These are phyloP conservation scores for Ophiostoma sp. DNA, from an alignment of 2,329 filamentous ascomycete species.

Conservation along the genomic window DNA sequence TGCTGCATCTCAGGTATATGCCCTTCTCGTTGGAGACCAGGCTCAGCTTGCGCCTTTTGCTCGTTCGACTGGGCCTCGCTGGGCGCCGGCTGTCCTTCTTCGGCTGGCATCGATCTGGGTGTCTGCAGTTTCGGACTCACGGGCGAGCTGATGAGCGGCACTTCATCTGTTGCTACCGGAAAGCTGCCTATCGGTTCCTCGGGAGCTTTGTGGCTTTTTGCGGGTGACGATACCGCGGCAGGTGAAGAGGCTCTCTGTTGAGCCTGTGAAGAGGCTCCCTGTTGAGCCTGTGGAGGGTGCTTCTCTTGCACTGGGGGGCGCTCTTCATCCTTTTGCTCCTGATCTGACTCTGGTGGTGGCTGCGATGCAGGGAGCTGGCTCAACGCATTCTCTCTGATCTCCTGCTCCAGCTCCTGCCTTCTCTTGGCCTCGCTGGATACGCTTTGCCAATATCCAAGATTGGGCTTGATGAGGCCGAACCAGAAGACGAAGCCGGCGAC, in stretches of 20 bases:
- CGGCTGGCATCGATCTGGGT: too few relatives aligned
- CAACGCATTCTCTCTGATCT: background rate
- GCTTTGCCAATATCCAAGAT: background rate
- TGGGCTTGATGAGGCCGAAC: conserved; percentile 28
- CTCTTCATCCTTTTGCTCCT: background rate
- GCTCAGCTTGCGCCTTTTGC: background rate
- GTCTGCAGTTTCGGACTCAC: background rate
- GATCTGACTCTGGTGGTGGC: background rate
- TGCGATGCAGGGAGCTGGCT: background rate
- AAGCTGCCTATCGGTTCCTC: background rate
- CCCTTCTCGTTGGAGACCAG: background rate
- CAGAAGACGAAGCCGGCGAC: conserved; percentile 35
- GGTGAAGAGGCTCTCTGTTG: background rate
- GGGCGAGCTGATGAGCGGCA: background rate
- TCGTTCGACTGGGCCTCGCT: background rate
- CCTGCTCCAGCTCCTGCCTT: background rate
- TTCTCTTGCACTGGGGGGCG: background rate
- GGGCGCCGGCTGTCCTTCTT: background rate
- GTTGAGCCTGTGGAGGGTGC: too few relatives aligned
- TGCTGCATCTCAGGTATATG: background rate
- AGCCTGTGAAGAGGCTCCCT: background rate
- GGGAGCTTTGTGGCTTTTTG: background rate
- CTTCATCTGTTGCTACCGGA: background rate
- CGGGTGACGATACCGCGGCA: background rate
- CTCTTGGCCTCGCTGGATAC: background rate